Evolutionary conservation across 164 flowering plant genomes (phyloP).

Genomic region (Berberis thunbergii): DNA sequence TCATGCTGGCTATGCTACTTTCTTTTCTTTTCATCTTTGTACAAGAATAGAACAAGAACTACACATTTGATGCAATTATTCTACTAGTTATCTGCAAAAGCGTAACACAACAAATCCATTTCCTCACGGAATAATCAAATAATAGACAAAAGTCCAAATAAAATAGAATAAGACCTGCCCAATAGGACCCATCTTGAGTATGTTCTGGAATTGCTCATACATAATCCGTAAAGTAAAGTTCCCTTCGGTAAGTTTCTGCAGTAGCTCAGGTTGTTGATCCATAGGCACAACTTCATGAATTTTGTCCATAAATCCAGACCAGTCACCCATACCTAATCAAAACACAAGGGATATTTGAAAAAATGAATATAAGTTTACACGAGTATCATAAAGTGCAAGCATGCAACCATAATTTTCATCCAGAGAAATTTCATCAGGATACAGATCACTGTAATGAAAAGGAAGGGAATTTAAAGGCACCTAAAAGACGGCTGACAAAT

Average conservation of each 20-base stretch:
- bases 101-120: background rate
- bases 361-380: too few relatives aligned
- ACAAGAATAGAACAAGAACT: too few relatives aligned
- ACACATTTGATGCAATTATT: too few relatives aligned
- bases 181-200: conserved; percentile 97
- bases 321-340: conserved; percentile 7
- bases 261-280: conserved; percentile 60
- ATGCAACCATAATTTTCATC: too few relatives aligned
- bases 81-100: background rate
- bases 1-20: too few relatives aligned
- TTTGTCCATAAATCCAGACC: conserved; percentile 8
- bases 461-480: conserved; percentile 18
- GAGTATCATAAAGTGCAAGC: too few relatives aligned
- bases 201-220: conserved; percentile 95
- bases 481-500: conserved; percentile 25
- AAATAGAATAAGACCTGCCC: conserved; percentile 45
- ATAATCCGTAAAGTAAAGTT: conserved; percentile 78
- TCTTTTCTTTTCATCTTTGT: too few relatives aligned
- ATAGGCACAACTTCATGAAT: conserved; percentile 9
- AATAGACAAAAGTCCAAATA: background rate
- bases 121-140: background rate
- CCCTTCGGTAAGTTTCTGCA: conserved; percentile 94
- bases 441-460: too few relatives aligned
- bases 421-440: too few relatives aligned
- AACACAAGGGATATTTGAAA: background rate